phyloP scores from a whole-genome alignment of 225 moss, liverwort and hornwort species.

The Straminergon stramineum region DNA sequence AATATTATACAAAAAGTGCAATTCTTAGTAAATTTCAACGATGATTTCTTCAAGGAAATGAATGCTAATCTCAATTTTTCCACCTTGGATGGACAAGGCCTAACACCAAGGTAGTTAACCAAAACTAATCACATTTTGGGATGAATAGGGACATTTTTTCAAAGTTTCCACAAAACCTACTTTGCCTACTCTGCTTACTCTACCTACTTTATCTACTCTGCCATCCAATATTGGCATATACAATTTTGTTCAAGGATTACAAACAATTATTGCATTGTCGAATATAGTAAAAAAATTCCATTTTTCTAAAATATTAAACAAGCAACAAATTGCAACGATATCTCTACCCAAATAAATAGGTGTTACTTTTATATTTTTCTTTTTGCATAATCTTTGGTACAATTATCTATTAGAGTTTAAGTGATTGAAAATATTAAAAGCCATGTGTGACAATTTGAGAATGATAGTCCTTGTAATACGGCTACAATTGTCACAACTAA shows the following conservation, averaged over 20 bases:
- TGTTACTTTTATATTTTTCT: not conserved
- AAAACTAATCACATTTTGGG: too few relatives aligned
- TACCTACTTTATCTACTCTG: not conserved
- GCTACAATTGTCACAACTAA: not conserved
- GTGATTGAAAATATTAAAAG: not conserved
- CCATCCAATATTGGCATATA: not conserved
- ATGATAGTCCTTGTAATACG: not conserved
- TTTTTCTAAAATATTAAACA: not conserved
- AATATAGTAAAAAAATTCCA: not conserved
- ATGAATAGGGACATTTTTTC: not conserved
- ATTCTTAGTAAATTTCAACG: not conserved
- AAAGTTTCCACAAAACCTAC: not conserved
- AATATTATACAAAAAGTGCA: not conserved
- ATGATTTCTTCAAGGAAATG: not conserved
- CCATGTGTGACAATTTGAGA: rapidly evolving
- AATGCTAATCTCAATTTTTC: too few relatives aligned
- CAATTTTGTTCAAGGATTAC: not conserved
- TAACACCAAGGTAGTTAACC: too few relatives aligned
- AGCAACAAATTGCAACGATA: rapidly evolving
- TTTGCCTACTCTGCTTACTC: not conserved
- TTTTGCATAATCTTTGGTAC: not conserved
- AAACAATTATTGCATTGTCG: not conserved
- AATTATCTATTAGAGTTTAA: not conserved
- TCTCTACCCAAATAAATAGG: too few relatives aligned
- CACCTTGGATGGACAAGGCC: too few relatives aligned